These are phyloP conservation scores for Dryadomyces quercus-mongolicae DNA, from an alignment of 2,329 filamentous ascomycete genomes.

Conservation along the genomic window DNA sequence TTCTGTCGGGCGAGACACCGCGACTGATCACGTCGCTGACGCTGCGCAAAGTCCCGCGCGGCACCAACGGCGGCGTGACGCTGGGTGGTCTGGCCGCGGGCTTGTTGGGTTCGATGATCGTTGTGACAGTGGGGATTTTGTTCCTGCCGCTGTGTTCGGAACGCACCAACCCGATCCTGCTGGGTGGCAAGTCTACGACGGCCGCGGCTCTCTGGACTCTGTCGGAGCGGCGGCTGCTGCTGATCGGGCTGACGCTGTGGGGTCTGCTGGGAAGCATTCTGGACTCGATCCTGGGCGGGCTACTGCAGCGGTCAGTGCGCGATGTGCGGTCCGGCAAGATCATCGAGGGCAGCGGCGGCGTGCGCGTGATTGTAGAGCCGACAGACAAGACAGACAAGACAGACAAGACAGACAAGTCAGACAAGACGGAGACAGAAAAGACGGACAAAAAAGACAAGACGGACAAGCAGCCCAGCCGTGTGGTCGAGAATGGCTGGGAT, in stretches of 20 bases:
- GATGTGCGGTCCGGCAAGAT: conserved; percentile 78
- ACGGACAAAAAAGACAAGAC: conserved; percentile 11
- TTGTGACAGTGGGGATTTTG: conserved; percentile 51
- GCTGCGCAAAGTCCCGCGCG: conserved; percentile 68
- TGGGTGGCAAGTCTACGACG: conserved; percentile 28
- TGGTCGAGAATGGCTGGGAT: conserved; percentile 55
- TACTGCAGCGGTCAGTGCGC: conserved; percentile 75
- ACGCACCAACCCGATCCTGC: conserved; percentile 9
- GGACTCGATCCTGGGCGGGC: conserved; percentile 76
- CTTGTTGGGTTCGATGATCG: conserved; percentile 58
- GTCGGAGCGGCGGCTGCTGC: conserved; percentile 31
- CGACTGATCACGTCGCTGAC: conserved; percentile 74
- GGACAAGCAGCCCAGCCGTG: conserved; percentile 40
- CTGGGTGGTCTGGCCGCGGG: conserved; percentile 62
- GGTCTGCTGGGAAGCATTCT: conserved; percentile 71
- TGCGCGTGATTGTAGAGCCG: conserved; percentile 33
- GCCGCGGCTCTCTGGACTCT: conserved; percentile 27
- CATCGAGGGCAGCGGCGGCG: conserved; percentile 73
- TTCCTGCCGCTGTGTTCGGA: conserved; percentile 56
- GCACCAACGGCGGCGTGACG: conserved; percentile 90
- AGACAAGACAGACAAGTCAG: not conserved
- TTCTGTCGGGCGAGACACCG: conserved; percentile 63
- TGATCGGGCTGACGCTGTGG: conserved; percentile 53
- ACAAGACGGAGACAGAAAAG: conserved; percentile 14
- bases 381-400: not conserved